Evolutionary conservation across 1,139 yeast genomes (phyloP).

Genomic region (Magnusiomyces magnusii): DNA sequence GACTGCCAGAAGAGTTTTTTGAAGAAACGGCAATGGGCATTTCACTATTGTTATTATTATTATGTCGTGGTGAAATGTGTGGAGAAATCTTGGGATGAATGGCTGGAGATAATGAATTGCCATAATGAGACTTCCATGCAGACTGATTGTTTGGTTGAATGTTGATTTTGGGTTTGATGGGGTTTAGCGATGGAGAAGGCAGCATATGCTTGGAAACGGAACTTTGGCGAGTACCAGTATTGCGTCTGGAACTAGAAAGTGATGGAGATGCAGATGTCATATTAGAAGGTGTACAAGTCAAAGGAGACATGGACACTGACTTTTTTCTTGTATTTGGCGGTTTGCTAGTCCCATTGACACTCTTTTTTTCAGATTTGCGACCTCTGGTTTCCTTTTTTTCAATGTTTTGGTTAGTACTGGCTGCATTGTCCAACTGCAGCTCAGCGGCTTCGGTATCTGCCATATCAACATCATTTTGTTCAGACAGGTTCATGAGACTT

Average conservation of each 20-base stretch:
- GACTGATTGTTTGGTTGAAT: conserved; percentile 15
- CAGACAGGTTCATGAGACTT: conserved; percentile 37
- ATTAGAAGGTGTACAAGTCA: conserved; percentile 14
- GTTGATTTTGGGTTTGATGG: conserved; percentile 12
- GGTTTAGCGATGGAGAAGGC: conserved; percentile 3
- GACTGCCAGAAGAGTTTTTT: conserved; percentile 12
- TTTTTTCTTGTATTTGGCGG: neutral
- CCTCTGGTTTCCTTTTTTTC: conserved; percentile 11
- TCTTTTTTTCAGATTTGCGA: too few relatives aligned
- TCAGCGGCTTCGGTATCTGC: conserved; percentile 19
- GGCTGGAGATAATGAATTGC: conserved; percentile 21
- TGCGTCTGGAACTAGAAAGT: conserved; percentile 14
- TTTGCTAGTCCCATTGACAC: neutral
- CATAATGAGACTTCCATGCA: conserved; percentile 7
- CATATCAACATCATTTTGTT: conserved; percentile 17
- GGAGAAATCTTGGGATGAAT: conserved; percentile 24
- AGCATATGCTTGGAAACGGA: conserved; percentile 1
- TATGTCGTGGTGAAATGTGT: conserved; percentile 16
- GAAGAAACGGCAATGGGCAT: conserved; percentile 19
- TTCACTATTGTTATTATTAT: conserved; percentile 15
- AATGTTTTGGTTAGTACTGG: conserved; percentile 23
- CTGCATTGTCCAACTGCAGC: conserved; percentile 24
- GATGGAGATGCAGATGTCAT: conserved; percentile 15
- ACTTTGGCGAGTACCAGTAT: conserved; percentile 6
- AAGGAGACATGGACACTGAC: conserved; percentile 9